Evolutionary conservation across 1,284 basidiomycete genomes (phyloP), one percentile per base, ranked within the genome.

Genomic region (Trametes polyzona): DNA sequence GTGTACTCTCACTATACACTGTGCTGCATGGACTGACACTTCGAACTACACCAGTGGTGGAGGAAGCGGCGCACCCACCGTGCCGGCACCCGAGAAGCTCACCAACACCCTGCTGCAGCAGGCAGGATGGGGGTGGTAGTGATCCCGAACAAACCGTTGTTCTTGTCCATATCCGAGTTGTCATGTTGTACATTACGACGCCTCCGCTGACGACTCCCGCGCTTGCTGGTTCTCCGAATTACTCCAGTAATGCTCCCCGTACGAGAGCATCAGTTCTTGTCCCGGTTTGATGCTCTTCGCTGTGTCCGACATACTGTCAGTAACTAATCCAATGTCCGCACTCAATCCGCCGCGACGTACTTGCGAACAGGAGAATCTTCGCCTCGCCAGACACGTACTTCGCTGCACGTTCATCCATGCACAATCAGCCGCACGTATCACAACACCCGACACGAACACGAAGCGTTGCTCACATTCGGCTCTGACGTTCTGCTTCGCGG

Each of bases 311-410:
- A n/a, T n/a, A n/a, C n/a, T n/a, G n/a, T n/a, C n/a, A n/a, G n/a
- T n/a, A n/a, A n/a, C n/a, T n/a, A n/a, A n/a, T n/a, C n/a, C n/a
- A n/a, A n/a, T n/a, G n/a, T n/a, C n/a, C n/a, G n/a, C n/a, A n/a
- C n/a, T n/a, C n/a, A n/a, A 30, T n/a, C 44, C 21, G 35, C 4
- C 19, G 3, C 17, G 4, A 67, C 77, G 68, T 56, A 86, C 85
- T 37, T 4, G 86, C 79, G 56, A 73, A 82, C 17, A 88, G 76
- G 2, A 77, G 80, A 50, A 89, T 84, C 19, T 83, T 76, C 47
- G 82, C 78, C 47, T 86, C 82, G 1, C 83, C 83, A 59, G 84
- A 83, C 2, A 88, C 83, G 10, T 80, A 62, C 21, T 62, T 68
- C n/a, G 81, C 87, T 89, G 47, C 3, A 14, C 19, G 29, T 29